Base-by-base conservation (phyloP, 2,329 filamentous ascomycete species). In the Alternaria sp. region DNA sequence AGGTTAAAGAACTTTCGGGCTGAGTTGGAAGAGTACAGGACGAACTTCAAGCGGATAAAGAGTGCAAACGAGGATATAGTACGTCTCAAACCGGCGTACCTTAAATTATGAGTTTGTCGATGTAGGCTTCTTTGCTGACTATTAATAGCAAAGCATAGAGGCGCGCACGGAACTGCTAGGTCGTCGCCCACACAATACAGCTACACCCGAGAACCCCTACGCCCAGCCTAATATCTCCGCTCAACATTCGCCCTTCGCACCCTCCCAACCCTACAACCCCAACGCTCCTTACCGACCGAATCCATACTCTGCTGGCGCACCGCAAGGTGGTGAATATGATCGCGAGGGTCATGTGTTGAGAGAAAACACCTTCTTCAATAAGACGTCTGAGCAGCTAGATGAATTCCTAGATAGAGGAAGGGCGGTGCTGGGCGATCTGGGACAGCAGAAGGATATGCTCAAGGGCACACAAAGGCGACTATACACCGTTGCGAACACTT, bases 141-240 rank as follows among this genome's bases (percentile, higher is more conserved):
- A 10, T 4, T 5, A 45, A 17, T 40, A 85, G 82, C 81, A 83
- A 81, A 81, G 83, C 50, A 84, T 86, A 51, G 85, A 90, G 68
- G 91, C 93, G 74, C 86, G 92, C 48, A 85, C 85, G 62, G 95
- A 98, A 78, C 84, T 99, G 26, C 85, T 98, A 0, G 94, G 93
- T 26, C 85, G 95, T 51, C 84, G 95, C 45, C 92, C 93, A 1
- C 94, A 95, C 66, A 82, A 86, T 72, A 86, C 87, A 37, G 81
- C 88, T n/a, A 90, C 90, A 1, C 94, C 95, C 1, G 95, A 98
- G 77, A 98, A 98, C 72, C 95, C 95, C 0, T 98, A 98, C 76
- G 87, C 92, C 33, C 60, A 72, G 24, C 58, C 68, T 28, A 67
- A 63, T 42, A 64, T 67, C 11, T 56, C 68, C 14, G 56, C 67